These are phyloP conservation scores for Globisporangium perplexum DNA, from an alignment of 352 stramenopile species.

Conservation along the genomic window DNA sequence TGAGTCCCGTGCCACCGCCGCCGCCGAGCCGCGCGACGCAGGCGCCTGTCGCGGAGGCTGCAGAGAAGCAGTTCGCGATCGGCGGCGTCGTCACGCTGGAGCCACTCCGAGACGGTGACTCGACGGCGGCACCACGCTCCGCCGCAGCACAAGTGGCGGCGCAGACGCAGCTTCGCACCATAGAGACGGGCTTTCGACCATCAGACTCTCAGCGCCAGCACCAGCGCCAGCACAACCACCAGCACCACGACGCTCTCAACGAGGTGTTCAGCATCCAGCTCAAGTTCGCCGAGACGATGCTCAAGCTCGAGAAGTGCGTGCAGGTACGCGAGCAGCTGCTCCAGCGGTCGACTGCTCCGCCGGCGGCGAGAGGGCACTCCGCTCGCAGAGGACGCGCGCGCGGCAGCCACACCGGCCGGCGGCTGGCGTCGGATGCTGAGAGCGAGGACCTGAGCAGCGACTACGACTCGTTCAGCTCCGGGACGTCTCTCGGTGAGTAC, in stretches of 20 bases:
- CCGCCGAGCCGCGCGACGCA: background rate
- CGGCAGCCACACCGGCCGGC: background rate
- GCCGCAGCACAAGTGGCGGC: background rate
- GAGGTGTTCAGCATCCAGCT: slow-evolving; percentile 64
- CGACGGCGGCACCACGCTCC: background rate
- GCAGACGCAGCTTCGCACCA: background rate
- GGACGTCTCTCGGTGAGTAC: slow-evolving; percentile 21
- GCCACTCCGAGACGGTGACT: slow-evolving; percentile 8
- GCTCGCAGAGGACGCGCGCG: background rate
- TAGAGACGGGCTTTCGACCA: background rate
- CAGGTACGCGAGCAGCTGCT: slow-evolving; percentile 52
- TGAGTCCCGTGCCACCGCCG: slow-evolving; percentile 3
- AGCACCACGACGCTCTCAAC: slow-evolving; percentile 30
- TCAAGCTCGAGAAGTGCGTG: slow-evolving; percentile 61
- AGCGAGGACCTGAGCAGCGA: slow-evolving; percentile 9
- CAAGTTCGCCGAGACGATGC: slow-evolving; percentile 71
- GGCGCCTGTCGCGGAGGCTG: background rate
- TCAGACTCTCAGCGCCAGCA: background rate
- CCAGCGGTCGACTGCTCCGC: slow-evolving; percentile 2
- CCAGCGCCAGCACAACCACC: slow-evolving; percentile 2
- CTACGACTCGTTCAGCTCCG: slow-evolving; percentile 31
- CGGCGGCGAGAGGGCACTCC: background rate
- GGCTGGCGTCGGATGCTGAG: slow-evolving; percentile 9
- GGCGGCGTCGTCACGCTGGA: slow-evolving; percentile 52
- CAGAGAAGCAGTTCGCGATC: slow-evolving; percentile 46